Evolutionary conservation across 1,284 basidiomycete species (phyloP).

Genomic region (Dichomitus squalens): DNA sequence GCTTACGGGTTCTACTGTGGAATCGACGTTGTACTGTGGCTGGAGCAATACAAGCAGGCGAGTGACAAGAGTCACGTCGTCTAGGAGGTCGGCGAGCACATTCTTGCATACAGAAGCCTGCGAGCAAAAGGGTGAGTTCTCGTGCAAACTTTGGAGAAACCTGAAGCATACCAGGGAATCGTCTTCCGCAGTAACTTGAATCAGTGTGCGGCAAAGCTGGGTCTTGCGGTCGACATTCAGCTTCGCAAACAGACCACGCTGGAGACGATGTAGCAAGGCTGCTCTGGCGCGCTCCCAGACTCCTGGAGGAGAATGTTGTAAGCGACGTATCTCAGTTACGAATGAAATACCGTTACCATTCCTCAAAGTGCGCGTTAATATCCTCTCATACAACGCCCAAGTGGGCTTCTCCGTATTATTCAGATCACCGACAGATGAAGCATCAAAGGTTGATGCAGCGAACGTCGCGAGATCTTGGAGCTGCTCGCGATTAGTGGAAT

Average conservation of each 20-base stretch:
- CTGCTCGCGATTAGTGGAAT: not conserved
- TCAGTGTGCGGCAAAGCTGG: conserved; percentile 54
- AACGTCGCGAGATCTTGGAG: conserved; percentile 46
- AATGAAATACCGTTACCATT: conserved; percentile 39
- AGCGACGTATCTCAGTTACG: not conserved
- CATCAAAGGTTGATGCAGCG: conserved; percentile 60
- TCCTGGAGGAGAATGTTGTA: conserved; percentile 25
- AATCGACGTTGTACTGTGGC: conserved; percentile 48
- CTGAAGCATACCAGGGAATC: conserved; percentile 47
- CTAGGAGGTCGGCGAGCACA: conserved; percentile 49
- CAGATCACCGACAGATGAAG: conserved; percentile 44
- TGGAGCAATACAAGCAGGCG: conserved; percentile 61
- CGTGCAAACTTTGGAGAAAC: not conserved
- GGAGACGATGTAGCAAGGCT: conserved; percentile 46
- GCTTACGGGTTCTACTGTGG: conserved; percentile 47
- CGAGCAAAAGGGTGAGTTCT: not conserved
- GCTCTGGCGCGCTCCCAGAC: conserved; percentile 35
- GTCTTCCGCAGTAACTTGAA: conserved; percentile 50
- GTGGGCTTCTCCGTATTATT: conserved; percentile 45
- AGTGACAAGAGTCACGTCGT: conserved; percentile 55
- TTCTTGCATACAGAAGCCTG: conserved; percentile 56
- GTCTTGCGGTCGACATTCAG: conserved; percentile 56
- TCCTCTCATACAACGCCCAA: conserved; percentile 52
- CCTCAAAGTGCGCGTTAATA: conserved; percentile 48
- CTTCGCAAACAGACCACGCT: conserved; percentile 52